phyloP scores from a whole-genome alignment of 2,329 filamentous ascomycete genomes.

The Pseudogymnoascus sp. region DNA sequence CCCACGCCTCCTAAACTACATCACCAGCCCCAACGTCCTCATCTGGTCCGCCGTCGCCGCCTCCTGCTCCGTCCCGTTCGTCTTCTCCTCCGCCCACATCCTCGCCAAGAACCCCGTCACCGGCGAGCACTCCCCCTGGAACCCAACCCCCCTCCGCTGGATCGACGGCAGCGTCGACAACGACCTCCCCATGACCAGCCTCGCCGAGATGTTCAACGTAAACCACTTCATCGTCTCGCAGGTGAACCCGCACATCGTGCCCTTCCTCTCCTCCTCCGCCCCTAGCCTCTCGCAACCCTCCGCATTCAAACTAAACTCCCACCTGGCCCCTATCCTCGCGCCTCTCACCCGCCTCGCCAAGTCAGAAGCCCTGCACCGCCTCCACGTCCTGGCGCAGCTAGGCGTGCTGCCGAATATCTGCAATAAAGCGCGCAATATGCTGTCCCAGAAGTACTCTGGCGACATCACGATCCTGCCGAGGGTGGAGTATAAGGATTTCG shows the following conservation, averaged over 20 bases:
- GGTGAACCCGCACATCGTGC: conserved; percentile 88
- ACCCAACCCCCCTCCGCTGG: conserved; percentile 75
- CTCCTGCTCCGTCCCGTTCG: conserved; percentile 83
- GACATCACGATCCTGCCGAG: conserved; percentile 91
- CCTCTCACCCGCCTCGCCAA: conserved; percentile 66
- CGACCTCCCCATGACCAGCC: conserved; percentile 80
- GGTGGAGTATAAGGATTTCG: conserved; percentile 66
- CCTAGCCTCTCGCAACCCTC: conserved; percentile 34
- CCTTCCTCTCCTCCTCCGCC: conserved; percentile 74
- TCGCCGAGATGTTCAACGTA: conserved; percentile 95
- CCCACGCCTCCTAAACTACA: conserved; percentile 80
- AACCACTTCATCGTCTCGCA: conserved; percentile 98
- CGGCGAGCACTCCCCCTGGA: conserved; percentile 73
- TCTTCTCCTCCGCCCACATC: conserved; percentile 73
- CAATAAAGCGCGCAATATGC: conserved; percentile 70
- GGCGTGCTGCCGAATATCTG: conserved; percentile 73
- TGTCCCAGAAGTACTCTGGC: conserved; percentile 87
- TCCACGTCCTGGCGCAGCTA: conserved; percentile 73
- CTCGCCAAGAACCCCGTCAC: conserved; percentile 81
- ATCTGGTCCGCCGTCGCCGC: conserved; percentile 97
- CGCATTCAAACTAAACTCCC: conserved; percentile 28
- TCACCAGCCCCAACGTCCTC: conserved; percentile 88
- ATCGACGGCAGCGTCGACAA: conserved; percentile 95
- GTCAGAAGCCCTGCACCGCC: conserved; percentile 70
- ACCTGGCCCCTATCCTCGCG: conserved; percentile 46